Base-by-base conservation (phyloP, 1,139 yeast species). In the Pichia sp. region DNA sequence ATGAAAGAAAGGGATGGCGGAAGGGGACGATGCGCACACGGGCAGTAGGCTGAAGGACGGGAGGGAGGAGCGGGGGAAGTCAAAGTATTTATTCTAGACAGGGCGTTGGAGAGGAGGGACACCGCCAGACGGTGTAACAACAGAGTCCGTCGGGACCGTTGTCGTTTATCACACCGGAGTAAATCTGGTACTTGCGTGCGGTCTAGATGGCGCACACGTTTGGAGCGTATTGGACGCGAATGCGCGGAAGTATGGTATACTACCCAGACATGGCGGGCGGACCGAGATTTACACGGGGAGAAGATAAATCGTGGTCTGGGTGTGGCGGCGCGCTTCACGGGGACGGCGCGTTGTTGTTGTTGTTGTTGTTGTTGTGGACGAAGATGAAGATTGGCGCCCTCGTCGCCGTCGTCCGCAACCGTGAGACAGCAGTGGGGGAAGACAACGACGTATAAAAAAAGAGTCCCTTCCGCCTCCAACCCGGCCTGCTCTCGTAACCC, bases 281-380 rank as follows among this genome's bases (percentile, higher is more conserved):
- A 25, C 55, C 34, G 22, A 23, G n/a, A 28, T 49, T 54, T 54
- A 54, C 57, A 36, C 41, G 34, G 4, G 2, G 2, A 18, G 43
- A 39, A 13, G 41, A 45, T 54, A 54, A 54, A 52, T 34, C 16
- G 40, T 52, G 48, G 57, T 31, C 52, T 53, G 46, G 9, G 28
- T 25, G 36, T 42, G n/a, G n/a, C n/a, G n/a, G 16, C 19, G n/a
- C 37, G 28, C n/a, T n/a, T n/a, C n/a, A n/a, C n/a, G n/a, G n/a
- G n/a, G n/a, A n/a, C n/a, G n/a, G n/a, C n/a, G n/a, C n/a, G n/a
- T n/a, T n/a, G n/a, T n/a, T n/a, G n/a, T n/a, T n/a, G n/a, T n/a
- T n/a, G n/a, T n/a, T n/a, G n/a, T n/a, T n/a, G n/a, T n/a, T n/a
- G n/a, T n/a, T n/a, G n/a, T n/a, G n/a, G n/a, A n/a, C n/a, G n/a